Conservation (phyloP, 2,329 filamentous ascomycete genomes). For the Pseudogymnoascus sp. region DNA sequence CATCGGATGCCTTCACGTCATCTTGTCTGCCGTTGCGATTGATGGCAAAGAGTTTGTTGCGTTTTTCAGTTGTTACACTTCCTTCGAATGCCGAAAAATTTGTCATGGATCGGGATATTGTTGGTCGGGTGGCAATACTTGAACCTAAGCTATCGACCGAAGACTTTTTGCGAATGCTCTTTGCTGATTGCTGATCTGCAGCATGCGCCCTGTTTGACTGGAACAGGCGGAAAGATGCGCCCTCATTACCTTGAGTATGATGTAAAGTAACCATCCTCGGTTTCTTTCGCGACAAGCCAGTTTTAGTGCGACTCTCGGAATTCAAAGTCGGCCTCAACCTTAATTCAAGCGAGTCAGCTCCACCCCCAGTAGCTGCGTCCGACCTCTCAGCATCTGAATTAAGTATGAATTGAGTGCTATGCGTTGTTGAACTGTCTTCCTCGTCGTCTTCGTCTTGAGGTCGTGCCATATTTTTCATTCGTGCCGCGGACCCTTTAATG, state of each 20-base stretch:
- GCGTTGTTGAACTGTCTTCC: slow-evolving; percentile 26
- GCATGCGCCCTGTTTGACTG: slow-evolving; percentile 29
- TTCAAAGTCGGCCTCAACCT: slow-evolving; percentile 76
- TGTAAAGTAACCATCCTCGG: slow-evolving; percentile 22
- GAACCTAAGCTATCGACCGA: slow-evolving; percentile 28
- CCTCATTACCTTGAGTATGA: slow-evolving; percentile 24
- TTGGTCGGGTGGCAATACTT: slow-evolving; percentile 20
- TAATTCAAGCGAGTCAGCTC: slow-evolving; percentile 59
- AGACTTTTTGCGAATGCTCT: slow-evolving; percentile 24
- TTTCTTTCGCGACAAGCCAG: slow-evolving; percentile 7
- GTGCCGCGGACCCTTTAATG: slow-evolving; percentile 54
- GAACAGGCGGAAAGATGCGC: slow-evolving; percentile 37
- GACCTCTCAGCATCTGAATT: slow-evolving; percentile 32
- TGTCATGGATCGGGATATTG: slow-evolving; percentile 22
- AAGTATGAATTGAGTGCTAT: slow-evolving; percentile 11
- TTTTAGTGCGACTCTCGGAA: slow-evolving; percentile 36
- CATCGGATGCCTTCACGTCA: slow-evolving; percentile 67
- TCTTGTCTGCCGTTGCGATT: slow-evolving; percentile 41
- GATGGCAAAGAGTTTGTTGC: slow-evolving; percentile 47
- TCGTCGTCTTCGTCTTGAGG: slow-evolving; percentile 25
- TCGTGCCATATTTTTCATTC: slow-evolving; percentile 46
- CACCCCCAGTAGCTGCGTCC: slow-evolving; percentile 42
- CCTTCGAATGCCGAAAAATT: slow-evolving; percentile 19
- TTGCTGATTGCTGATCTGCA: slow-evolving; percentile 17
- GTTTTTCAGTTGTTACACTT: slow-evolving; percentile 25